phyloP scores from a whole-genome alignment of 495 filamentous ascomycete species.

The Aspergillus steynii region DNA sequence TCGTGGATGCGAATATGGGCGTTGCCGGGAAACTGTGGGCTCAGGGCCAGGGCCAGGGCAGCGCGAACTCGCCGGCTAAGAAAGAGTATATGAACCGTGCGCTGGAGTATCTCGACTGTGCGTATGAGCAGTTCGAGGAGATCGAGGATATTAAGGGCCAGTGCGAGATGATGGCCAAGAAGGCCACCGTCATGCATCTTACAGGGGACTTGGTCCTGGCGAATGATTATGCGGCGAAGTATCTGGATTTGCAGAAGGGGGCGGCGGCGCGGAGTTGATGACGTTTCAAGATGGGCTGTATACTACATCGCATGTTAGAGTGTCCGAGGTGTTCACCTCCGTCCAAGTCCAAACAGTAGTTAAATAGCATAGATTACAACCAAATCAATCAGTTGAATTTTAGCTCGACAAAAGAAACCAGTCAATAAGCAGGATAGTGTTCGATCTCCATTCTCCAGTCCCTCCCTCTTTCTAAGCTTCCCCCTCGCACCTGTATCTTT shows the following conservation, averaged over 20 bases:
- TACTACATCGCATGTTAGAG: too few relatives aligned
- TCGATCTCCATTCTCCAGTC: background rate
- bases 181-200: constrained; percentile 75
- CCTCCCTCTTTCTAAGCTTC: too few relatives aligned
- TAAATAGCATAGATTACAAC: background rate
- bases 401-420: background rate
- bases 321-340: too few relatives aligned
- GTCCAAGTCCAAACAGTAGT: too few relatives aligned
- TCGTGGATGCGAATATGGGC: constrained; percentile 84
- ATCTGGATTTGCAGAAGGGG: constrained; percentile 57
- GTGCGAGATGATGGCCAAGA: constrained; percentile 84
- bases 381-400: background rate
- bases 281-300: too few relatives aligned
- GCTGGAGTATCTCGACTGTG: constrained; percentile 65
- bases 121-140: constrained; percentile 66
- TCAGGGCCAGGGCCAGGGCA: constrained; percentile 14
- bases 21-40: constrained; percentile 59
- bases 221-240: constrained; percentile 73
- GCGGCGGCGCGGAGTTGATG: background rate
- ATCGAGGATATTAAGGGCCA: constrained; percentile 74
- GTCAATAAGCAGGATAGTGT: background rate
- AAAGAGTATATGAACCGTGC: constrained; percentile 66
- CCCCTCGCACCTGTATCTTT: background rate
- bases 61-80: constrained; percentile 25
- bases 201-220: constrained; percentile 69